These are phyloP conservation scores for Candida vaughaniae DNA, from an alignment of 805 yeast species.

Conservation along the genomic window DNA sequence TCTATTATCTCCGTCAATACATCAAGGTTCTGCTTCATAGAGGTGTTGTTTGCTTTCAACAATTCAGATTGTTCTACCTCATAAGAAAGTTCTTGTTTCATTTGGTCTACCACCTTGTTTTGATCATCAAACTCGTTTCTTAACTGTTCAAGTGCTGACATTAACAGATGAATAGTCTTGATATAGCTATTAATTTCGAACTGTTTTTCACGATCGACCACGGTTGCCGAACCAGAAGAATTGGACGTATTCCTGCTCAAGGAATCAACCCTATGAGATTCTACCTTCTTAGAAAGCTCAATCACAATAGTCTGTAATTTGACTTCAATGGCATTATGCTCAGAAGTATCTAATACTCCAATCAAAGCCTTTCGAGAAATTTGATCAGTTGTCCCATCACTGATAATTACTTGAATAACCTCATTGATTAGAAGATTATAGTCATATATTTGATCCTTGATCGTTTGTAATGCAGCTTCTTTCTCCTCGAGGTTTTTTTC, in stretches of 20 bases:
- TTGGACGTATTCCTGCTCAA: conserved; percentile 3
- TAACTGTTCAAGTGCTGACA: conserved; percentile 21
- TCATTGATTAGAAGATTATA: conserved; percentile 19
- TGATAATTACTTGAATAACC: conserved; percentile 18
- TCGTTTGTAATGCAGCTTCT: conserved; percentile 19
- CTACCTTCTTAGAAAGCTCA: conserved; percentile 18
- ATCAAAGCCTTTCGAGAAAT: conserved; percentile 17
- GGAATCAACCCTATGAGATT: not conserved
- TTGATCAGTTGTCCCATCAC: conserved; percentile 17
- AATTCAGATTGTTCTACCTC: conserved; percentile 23
- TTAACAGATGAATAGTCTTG: conserved; percentile 19
- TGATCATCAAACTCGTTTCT: conserved; percentile 21
- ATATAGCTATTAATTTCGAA: conserved; percentile 11
- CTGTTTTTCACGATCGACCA: conserved; percentile 3
- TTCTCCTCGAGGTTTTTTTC: conserved; percentile 30
- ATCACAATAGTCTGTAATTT: conserved; percentile 22
- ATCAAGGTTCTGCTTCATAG: conserved; percentile 11
- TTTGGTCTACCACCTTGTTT: conserved; percentile 17
- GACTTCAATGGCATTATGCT: conserved; percentile 18
- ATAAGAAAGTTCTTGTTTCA: conserved; percentile 20
- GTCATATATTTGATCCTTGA: conserved; percentile 14
- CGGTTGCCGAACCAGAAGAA: conserved; percentile 4
- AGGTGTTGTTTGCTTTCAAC: conserved; percentile 19
- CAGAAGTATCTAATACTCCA: conserved; percentile 14
- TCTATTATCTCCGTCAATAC: conserved; percentile 3